Percentiles rank a stretch among this genome's conserved stretches.
These are phyloP conservation scores for Grifola frondosa DNA, from an alignment of 1,284 basidiomycete genomes.

Conservation along the genomic window DNA sequence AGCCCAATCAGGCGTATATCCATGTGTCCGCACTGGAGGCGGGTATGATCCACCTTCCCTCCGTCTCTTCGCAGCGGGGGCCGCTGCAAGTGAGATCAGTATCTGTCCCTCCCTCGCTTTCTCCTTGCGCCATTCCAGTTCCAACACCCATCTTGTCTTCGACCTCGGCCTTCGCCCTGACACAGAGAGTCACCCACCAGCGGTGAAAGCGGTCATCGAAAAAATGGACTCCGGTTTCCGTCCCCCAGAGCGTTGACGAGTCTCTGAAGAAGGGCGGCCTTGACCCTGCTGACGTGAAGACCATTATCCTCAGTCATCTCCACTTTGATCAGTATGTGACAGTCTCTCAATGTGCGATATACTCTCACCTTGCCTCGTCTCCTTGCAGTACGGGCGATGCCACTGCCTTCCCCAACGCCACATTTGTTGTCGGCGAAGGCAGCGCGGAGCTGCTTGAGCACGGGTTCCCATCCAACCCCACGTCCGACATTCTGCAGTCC, in stretches of 20 bases:
- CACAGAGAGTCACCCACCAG: slow-evolving; percentile 22
- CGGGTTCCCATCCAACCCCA: slow-evolving; percentile 43
- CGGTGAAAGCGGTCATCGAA: slow-evolving; percentile 28
- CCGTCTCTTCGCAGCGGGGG: slow-evolving; percentile 37
- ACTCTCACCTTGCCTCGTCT: neutral
- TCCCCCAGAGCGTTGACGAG: slow-evolving; percentile 45
- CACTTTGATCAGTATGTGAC: slow-evolving; percentile 39
- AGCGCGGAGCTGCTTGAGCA: slow-evolving; percentile 34
- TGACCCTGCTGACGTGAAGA: slow-evolving; percentile 39
- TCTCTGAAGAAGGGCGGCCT: slow-evolving; percentile 49
- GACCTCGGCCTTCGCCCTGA: slow-evolving; percentile 53
- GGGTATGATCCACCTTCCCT: slow-evolving; percentile 39
- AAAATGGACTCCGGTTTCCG: slow-evolving; percentile 28
- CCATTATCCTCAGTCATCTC: slow-evolving; percentile 50
- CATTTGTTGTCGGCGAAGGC: slow-evolving; percentile 45
- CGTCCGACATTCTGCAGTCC: slow-evolving; percentile 34
- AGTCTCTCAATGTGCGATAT: neutral
- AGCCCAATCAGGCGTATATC: slow-evolving; percentile 41
- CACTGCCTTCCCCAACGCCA: slow-evolving; percentile 42
- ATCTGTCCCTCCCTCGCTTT: slow-evolving; percentile 46
- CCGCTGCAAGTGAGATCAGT: slow-evolving; percentile 21
- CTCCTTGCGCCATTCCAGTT: slow-evolving; percentile 44
- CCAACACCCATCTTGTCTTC: slow-evolving; percentile 43
- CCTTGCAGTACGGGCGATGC: slow-evolving; percentile 40
- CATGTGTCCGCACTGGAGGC: slow-evolving; percentile 52